Evolutionary conservation across 2,329 filamentous ascomycete genomes (phyloP).

Genomic region (Penicillium thymicola): DNA sequence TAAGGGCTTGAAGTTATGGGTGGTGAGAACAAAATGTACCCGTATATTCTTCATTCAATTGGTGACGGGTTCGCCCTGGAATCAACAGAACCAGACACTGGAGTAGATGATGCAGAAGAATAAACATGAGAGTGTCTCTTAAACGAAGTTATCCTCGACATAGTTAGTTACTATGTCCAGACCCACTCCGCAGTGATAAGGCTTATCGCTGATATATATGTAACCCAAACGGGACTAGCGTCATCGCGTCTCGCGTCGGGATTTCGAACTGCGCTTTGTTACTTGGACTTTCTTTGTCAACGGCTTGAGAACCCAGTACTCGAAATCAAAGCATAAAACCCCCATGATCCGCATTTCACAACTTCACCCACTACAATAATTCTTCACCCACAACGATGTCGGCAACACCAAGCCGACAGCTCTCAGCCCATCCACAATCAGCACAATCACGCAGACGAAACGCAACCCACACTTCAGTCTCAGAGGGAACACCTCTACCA

Average conservation of each 20-base stretch:
- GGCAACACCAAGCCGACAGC: conserved; percentile 17
- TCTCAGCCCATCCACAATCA: conserved; percentile 8
- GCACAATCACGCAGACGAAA: conserved; percentile 8
- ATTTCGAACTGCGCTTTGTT: conserved; percentile 16
- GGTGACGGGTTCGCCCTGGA: background rate
- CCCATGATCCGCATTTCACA: background rate
- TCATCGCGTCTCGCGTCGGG: conserved; percentile 28
- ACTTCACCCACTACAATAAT: background rate
- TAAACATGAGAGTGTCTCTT: background rate
- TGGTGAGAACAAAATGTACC: background rate
- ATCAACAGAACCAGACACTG: background rate
- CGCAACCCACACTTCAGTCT: background rate
- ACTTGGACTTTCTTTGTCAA: conserved; percentile 3
- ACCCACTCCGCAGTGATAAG: conserved; percentile 10
- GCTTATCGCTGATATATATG: conserved; percentile 25
- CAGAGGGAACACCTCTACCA: conserved; percentile 36
- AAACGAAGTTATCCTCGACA: background rate
- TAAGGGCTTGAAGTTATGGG: background rate
- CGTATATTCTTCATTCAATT: background rate
- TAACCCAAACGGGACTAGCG: conserved; percentile 33
- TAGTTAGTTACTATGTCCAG: background rate
- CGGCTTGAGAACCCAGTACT: background rate
- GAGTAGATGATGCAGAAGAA: background rate
- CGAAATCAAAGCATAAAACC: background rate
- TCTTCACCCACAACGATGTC: conserved; percentile 1